Evolutionary conservation across 2,329 filamentous ascomycete genomes (phyloP).

Genomic region (Talaromyces sp.): DNA sequence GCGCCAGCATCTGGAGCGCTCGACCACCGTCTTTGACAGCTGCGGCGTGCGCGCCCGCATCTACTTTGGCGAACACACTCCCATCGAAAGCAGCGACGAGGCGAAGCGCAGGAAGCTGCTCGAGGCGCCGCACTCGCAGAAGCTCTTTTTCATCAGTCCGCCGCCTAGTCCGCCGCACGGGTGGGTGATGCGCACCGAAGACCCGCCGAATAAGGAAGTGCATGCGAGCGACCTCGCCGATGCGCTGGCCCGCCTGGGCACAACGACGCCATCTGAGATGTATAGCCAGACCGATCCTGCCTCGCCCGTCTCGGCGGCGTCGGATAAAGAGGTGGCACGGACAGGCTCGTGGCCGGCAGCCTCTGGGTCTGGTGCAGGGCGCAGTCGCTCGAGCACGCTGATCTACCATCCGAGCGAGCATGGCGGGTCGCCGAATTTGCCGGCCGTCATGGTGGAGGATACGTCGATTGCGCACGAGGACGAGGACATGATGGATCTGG

Average conservation of each 20-base stretch:
- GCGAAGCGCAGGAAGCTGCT: slow-evolving; percentile 41
- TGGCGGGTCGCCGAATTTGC: slow-evolving; percentile 54
- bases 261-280: slow-evolving; percentile 11
- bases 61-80: slow-evolving; percentile 51
- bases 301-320: slow-evolving; percentile 28
- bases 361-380: slow-evolving; percentile 30
- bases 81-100: slow-evolving; percentile 32
- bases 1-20: slow-evolving; percentile 37
- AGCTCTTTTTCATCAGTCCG: slow-evolving; percentile 62
- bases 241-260: slow-evolving; percentile 49
- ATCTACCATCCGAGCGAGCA: slow-evolving; percentile 61
- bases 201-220: slow-evolving; percentile 61
- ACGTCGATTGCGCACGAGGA: slow-evolving; percentile 43
- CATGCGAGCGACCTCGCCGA: slow-evolving; percentile 57
- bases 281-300: slow-evolving; percentile 18
- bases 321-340: slow-evolving; percentile 13
- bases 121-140: slow-evolving; percentile 52
- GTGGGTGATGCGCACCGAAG: slow-evolving; percentile 59
- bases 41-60: slow-evolving; percentile 31
- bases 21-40: slow-evolving; percentile 3
- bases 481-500: slow-evolving; percentile 32
- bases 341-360: slow-evolving; percentile 16
- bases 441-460: slow-evolving; percentile 61
- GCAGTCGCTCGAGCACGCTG: slow-evolving; percentile 52
- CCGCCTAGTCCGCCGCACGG: slow-evolving; percentile 60